Evolutionary conservation across 2,329 filamentous ascomycete genomes (phyloP), one percentile per base, ranked within the genome.

Genomic region (Diaporthe sp.): DNA sequence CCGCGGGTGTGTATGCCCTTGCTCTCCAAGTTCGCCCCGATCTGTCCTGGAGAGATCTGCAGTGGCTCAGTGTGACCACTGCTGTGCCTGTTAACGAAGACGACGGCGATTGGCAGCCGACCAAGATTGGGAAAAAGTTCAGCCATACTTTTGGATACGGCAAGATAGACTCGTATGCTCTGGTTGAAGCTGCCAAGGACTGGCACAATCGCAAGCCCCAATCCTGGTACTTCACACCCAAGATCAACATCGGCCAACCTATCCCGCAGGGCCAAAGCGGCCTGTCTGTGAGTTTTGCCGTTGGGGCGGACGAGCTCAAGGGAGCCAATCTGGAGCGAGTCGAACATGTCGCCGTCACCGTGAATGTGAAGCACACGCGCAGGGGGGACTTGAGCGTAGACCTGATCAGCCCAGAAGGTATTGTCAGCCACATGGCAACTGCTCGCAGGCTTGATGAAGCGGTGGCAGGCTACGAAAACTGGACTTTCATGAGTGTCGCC

Each of bases 401-500:
- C 80, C 87, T 99, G 58, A 91, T 94, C 80, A 98, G 95, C 79
- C 97, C 97, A 0, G 87, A 91, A 37, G 94, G 94, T 12, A 85
- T 98, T 73, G 87, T 94, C 76, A 98, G 95, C 81, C 93, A 98
- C 80, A 90, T 99, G 70, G 93, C 96, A 5, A 93, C 92, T 15
- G 86, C 93, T 2, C 93, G 97, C 77, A 88, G 88, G 74, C 83
- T 90, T 27, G 97, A 99, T 82, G 86, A 88, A 1, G 89, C 88
- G 47, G 81, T 84, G 0, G 83, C 85, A 27, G 97, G 97, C 12
- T 99, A 98, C 81, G 86, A 92, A 50, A 95, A 98, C 84, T 99
- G 97, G 97, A 98, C 96, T 0, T 99, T 99, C 80, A 99, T 99
- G 97, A 97, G 93, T 76, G 97, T 99, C 47, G 96, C 93, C 76